Evolutionary conservation across 2,329 filamentous ascomycete genomes (phyloP), one percentile per base, ranked within the genome.

Genomic region (Annulohypoxylon truncatum): DNA sequence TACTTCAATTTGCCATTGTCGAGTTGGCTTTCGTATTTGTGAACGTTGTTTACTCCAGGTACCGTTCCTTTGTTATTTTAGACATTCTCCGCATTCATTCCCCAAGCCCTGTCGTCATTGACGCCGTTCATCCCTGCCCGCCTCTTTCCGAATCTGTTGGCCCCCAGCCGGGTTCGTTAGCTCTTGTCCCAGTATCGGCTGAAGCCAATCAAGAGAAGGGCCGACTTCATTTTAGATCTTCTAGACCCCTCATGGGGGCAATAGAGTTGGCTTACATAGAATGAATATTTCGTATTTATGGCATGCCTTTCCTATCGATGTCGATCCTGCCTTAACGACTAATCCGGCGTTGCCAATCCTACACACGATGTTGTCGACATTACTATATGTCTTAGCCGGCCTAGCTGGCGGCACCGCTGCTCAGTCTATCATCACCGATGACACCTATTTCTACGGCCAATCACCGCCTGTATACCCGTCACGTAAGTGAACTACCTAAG

Each of bases 381-480:
- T 62, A 9, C 9, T 71, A 24, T 67, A 67, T 22, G 40, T 52
- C 22, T 20, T 69, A 24, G 47, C 20, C 2, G 64, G 47, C 40
- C 31, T 73, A 10, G 65, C 65, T 22, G 18, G 52, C 8, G 50
- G 60, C 29, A 33, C 55, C 4, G 38, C 42, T 18, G 72, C 67
- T 9, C 72, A 75, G 51, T 65, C 66, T 24, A 62, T 75, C 29
- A 76, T 78, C 53, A 75, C 74, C 0, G 67, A 74, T 50, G 78
- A 80, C 55, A 69, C 70, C 1, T 62, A 60, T 20, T 80, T 79
- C 64, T 80, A 79, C 61, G 78, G 77, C 33, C 72, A 79, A 61
- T 80, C 79, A 22, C 77, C 78, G 13, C 74, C 77, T 2, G 77
- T 79, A 1, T 78, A 78, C 51, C 77, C 77, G 2, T 70, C 76